Evolutionary conservation across 257 asterid genomes (phyloP).

Genomic region (Rhazya stricta): DNA sequence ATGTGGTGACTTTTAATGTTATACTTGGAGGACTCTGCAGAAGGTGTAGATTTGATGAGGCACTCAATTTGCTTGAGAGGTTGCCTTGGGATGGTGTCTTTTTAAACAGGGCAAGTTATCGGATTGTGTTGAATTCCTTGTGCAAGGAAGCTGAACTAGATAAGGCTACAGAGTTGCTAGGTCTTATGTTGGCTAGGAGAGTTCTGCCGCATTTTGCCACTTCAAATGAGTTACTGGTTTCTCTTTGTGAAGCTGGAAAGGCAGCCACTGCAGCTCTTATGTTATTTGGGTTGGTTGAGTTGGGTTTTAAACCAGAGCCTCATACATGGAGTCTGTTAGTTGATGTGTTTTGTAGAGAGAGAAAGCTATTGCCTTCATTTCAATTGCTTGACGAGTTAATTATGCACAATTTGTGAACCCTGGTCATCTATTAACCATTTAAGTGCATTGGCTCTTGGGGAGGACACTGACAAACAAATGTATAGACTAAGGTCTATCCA

Average conservation of each 20-base stretch:
- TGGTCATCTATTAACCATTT: not conserved
- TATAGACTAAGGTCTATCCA: not conserved
- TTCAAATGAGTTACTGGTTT: slow-evolving; percentile 68
- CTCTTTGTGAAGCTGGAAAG: slow-evolving; percentile 66
- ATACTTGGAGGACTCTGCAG: slow-evolving; percentile 79
- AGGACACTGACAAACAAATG: not conserved
- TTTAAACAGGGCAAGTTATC: slow-evolving; percentile 75
- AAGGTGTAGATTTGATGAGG: slow-evolving; percentile 56
- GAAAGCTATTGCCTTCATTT: slow-evolving; percentile 77
- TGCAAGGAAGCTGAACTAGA: slow-evolving; percentile 63
- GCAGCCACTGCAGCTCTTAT: slow-evolving; percentile 53
- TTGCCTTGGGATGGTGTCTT: slow-evolving; percentile 60
- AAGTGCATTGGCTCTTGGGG: not conserved
- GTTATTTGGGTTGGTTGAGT: slow-evolving; percentile 48
- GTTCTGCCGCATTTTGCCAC: slow-evolving; percentile 78
- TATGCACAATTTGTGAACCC: slow-evolving; percentile 11
- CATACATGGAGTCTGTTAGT: slow-evolving; percentile 61
- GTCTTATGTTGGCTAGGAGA: slow-evolving; percentile 69
- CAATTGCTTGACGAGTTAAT: slow-evolving; percentile 56
- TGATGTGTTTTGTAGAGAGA: slow-evolving; percentile 56
- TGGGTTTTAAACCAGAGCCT: slow-evolving; percentile 69
- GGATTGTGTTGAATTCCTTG: slow-evolving; percentile 74
- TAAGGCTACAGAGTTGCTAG: slow-evolving; percentile 50
- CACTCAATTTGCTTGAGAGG: slow-evolving; percentile 70
- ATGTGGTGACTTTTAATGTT: slow-evolving; percentile 68